These are phyloP conservation scores for Dicorynia guianensis DNA, from an alignment of 306 rosid genomes.

Conservation along the genomic window DNA sequence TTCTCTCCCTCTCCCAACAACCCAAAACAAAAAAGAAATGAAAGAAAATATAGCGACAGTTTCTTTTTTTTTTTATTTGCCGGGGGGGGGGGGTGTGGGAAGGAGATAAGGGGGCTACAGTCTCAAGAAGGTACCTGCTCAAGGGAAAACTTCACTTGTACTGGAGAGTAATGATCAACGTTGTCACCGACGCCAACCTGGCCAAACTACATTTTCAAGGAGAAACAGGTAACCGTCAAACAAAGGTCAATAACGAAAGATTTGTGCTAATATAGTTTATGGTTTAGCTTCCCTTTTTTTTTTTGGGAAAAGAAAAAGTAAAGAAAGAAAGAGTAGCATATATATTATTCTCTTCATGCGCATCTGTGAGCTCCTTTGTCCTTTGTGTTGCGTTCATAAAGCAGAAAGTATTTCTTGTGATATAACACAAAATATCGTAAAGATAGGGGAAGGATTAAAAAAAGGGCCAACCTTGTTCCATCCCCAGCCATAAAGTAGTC, in stretches of 20 bases:
- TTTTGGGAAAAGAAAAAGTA: background rate
- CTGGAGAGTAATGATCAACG: conserved; percentile 75
- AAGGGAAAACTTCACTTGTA: conserved; percentile 73
- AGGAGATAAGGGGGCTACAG: conserved; percentile 6
- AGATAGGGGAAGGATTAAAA: conserved; percentile 16
- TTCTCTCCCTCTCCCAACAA: too few species aligned
- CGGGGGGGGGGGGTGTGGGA: too few species aligned
- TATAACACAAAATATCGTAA: conserved; percentile 24
- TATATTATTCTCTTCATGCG: conserved; percentile 29
- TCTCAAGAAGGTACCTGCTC: conserved; percentile 65
- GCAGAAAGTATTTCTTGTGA: conserved; percentile 24
- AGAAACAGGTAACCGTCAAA: conserved; percentile 28
- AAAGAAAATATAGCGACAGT: too few species aligned
- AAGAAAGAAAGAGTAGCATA: background rate
- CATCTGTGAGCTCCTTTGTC: conserved; percentile 1
- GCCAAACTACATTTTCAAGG: conserved; percentile 73
- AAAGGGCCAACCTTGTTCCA: conserved; percentile 83
- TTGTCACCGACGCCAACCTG: conserved; percentile 93
- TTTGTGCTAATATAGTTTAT: conserved; percentile 6
- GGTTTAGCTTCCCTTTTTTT: background rate
- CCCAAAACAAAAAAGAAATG: too few species aligned
- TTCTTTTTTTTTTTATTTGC: too few species aligned
- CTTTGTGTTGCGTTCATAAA: conserved; percentile 32
- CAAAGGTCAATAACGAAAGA: background rate
- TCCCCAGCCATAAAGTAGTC: conserved; percentile 95